phyloP scores from a whole-genome alignment of 768 basidiomycete genomes.

The Kwoniella europaea region DNA sequence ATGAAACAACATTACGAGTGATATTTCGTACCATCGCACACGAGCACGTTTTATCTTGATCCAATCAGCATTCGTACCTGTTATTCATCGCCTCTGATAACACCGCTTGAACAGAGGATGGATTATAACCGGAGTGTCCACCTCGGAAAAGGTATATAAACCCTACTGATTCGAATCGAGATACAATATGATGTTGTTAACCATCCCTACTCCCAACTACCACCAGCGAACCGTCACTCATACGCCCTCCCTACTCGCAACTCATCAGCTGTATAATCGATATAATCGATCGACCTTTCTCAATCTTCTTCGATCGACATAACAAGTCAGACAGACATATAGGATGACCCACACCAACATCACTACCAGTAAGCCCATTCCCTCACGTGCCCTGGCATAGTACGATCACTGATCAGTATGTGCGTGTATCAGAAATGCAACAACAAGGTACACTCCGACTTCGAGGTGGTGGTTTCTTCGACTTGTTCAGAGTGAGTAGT shows the following conservation, averaged over 20 bases:
- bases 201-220: too few relatives aligned
- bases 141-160: background rate
- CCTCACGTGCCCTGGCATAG: background rate
- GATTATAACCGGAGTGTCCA: background rate
- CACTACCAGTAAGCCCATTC: background rate
- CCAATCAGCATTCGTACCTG: background rate
- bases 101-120: background rate
- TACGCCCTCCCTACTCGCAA: too few relatives aligned
- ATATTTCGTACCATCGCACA: background rate
- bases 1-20: too few relatives aligned
- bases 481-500: background rate
- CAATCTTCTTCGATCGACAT: too few relatives aligned
- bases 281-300: too few relatives aligned
- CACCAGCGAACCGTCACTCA: too few relatives aligned
- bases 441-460: background rate
- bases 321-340: too few relatives aligned
- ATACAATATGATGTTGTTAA: too few relatives aligned
- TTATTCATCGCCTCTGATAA: background rate
- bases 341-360: background rate
- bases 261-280: too few relatives aligned
- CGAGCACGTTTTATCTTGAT: background rate
- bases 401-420: background rate
- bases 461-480: conserved; percentile 9
- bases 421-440: background rate
- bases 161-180: too few relatives aligned